Evolutionary conservation across 108 stramenopile species (phyloP).

Genomic region (Halocafeteria seosinensis): DNA sequence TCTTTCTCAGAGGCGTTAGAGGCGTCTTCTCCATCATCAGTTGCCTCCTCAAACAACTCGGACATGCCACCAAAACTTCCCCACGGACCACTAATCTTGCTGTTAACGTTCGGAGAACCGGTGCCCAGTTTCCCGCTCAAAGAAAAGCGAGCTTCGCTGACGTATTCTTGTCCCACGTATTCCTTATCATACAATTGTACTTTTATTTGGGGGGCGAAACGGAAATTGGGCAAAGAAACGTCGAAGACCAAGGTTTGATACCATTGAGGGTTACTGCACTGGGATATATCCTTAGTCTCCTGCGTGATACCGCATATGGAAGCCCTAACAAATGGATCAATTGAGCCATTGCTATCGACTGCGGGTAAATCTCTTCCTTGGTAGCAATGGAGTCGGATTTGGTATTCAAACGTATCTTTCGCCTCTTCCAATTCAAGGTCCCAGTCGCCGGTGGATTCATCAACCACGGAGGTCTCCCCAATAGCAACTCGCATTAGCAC

Average conservation of each 20-base stretch:
- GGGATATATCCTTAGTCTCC: neutral
- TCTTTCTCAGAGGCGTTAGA: too few relatives aligned
- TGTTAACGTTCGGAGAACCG: too few relatives aligned
- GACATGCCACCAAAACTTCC: too few relatives aligned
- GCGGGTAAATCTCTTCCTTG: conserved; percentile 33
- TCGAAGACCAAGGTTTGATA: conserved; percentile 29
- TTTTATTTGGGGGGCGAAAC: conserved; percentile 20
- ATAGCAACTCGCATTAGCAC: conserved; percentile 27
- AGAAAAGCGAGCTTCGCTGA: too few relatives aligned
- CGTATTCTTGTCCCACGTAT: too few relatives aligned
- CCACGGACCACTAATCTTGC: too few relatives aligned
- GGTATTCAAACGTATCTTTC: neutral
- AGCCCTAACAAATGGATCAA: conserved; percentile 40
- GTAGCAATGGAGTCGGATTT: conserved; percentile 32
- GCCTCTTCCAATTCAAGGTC: conserved; percentile 1
- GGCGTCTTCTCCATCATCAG: too few relatives aligned
- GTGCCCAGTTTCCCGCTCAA: conserved; percentile 10
- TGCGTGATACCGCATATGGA: conserved; percentile 21
- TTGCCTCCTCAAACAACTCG: neutral
- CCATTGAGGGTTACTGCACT: conserved; percentile 28
- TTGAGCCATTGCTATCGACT: conserved; percentile 33
- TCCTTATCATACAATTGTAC: conserved; percentile 31
- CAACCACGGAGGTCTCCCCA: conserved; percentile 16
- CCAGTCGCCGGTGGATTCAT: neutral
- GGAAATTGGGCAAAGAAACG: conserved; percentile 7